These are phyloP conservation scores for Aspergillus sp. DNA, from an alignment of 2,329 filamentous ascomycete species.

Conservation along the genomic window DNA sequence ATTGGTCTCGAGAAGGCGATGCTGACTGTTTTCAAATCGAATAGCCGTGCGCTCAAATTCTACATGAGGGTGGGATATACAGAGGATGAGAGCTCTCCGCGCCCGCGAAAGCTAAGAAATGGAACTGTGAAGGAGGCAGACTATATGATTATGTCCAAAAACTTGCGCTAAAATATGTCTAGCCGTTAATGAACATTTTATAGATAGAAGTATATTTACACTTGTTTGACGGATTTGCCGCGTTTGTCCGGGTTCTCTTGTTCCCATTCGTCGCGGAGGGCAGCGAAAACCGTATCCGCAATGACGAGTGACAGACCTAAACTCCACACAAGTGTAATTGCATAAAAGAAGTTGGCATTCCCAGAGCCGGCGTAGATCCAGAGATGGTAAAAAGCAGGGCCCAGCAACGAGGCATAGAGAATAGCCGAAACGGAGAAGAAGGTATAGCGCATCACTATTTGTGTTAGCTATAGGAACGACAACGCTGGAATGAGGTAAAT, in stretches of 20 bases:
- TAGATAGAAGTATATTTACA: constrained; percentile 51
- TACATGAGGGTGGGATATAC: constrained; percentile 54
- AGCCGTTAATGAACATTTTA: not conserved
- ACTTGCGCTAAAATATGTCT: constrained; percentile 19
- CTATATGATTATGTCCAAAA: constrained; percentile 56
- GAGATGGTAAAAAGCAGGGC: constrained; percentile 92
- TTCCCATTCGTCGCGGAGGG: constrained; percentile 91
- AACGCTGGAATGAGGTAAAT: not conserved
- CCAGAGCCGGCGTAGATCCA: constrained; percentile 98
- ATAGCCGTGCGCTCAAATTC: constrained; percentile 47
- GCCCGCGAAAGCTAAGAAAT: constrained; percentile 49
- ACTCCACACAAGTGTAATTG: constrained; percentile 98
- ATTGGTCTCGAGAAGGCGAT: constrained; percentile 56
- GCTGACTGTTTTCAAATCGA: constrained; percentile 60
- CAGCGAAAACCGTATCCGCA: constrained; percentile 83
- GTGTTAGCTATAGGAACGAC: constrained; percentile 26
- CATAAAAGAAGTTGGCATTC: constrained; percentile 99
- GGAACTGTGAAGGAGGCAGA: constrained; percentile 51
- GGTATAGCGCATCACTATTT: constrained; percentile 80
- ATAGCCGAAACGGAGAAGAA: constrained; percentile 82
- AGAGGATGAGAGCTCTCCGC: constrained; percentile 55
- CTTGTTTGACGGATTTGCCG: constrained; percentile 83
- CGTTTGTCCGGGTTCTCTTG: constrained; percentile 84
- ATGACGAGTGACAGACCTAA: constrained; percentile 83
- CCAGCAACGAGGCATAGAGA: constrained; percentile 83